Evolutionary conservation across 2,329 filamentous ascomycete genomes (phyloP).

Genomic region (Beauveria rudraprayagi): DNA sequence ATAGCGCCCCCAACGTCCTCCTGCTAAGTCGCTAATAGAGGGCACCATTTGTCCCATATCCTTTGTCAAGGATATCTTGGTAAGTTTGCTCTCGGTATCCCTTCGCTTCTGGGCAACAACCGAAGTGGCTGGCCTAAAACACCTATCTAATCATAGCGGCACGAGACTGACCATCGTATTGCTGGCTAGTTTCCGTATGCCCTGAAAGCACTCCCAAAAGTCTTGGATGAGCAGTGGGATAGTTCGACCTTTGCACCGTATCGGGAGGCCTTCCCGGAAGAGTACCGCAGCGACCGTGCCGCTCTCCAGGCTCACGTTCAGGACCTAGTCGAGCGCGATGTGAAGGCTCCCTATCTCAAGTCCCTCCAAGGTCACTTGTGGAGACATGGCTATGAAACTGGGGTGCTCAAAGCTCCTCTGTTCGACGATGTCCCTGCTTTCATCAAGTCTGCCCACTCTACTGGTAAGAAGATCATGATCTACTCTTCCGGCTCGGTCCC

Average conservation of each 20-base stretch:
- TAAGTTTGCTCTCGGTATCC: conserved; percentile 39
- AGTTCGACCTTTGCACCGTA: conserved; percentile 56
- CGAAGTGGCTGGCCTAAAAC: background rate
- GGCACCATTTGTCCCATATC: conserved; percentile 77
- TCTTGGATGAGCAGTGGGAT: conserved; percentile 61
- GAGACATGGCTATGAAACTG: conserved; percentile 63
- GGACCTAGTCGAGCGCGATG: conserved; percentile 62
- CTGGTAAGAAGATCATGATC: conserved; percentile 57
- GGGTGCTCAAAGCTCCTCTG: conserved; percentile 62
- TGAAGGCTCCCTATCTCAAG: conserved; percentile 72
- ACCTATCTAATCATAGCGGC: background rate
- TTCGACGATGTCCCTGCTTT: conserved; percentile 66
- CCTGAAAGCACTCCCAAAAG: conserved; percentile 54
- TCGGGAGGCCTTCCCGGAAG: conserved; percentile 61
- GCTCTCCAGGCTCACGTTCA: conserved; percentile 59
- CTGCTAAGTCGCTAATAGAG: conserved; percentile 41
- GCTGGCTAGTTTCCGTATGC: conserved; percentile 65
- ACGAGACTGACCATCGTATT: background rate
- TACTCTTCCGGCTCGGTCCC: conserved; percentile 76
- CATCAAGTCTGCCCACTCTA: conserved; percentile 49
- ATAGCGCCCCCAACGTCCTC: background rate
- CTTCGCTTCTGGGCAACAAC: conserved; percentile 12
- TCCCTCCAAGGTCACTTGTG: conserved; percentile 73
- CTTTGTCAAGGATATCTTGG: conserved; percentile 75
- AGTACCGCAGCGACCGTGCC: conserved; percentile 49